Evolutionary conservation across 768 basidiomycete genomes (phyloP), one percentile per base, ranked within the genome.

Genomic region (Amanita rimosa): DNA sequence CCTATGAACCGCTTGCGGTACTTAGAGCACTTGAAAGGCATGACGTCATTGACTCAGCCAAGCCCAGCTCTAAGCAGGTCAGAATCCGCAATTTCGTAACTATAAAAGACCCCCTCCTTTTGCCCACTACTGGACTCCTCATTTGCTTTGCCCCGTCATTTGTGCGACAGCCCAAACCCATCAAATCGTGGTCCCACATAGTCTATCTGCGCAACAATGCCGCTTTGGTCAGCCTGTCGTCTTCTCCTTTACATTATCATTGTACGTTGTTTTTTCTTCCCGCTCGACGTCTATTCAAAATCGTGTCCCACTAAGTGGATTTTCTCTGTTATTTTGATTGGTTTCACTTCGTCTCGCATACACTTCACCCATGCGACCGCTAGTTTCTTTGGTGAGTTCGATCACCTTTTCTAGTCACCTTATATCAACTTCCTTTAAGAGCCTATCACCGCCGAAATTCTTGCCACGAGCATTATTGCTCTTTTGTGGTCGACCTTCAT

Each of bases 371-470:
- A 43, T 14, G 41, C 39, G n/a, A 22, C 57, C 61, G 17, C 74
- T 73, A 62, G 64, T 54, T 86, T 83, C 62, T 83, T 77, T 58
- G 79, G 81, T 80, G 55, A n/a, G 68, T 50, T 13, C 0, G 31
- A 13, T 13, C 4, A 13, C 31, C 1, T 29, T 31, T 10, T 10
- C 10, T 34, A 33, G 11, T 34, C 31, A 0, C 41, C 4, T 19
- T 41, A 9, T 38, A 4, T 37, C 50, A 11, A 54, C 10, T 5
- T 6, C n/a, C n/a, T 17, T 27, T 0, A 27, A 81, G 82, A 82
- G 53, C 75, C 75, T n/a, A 72, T 81, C 50, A 67, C 83, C 40
- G 74, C 72, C 4, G 83, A 83, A 54, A 67, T 85, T 22, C 60
- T 84, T 41, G 73, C 72, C 11, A 73, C 76, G 14, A 69, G 74